Base-by-base conservation (phyloP, 805 yeast species). In the Kregervanrija fluxuum region DNA sequence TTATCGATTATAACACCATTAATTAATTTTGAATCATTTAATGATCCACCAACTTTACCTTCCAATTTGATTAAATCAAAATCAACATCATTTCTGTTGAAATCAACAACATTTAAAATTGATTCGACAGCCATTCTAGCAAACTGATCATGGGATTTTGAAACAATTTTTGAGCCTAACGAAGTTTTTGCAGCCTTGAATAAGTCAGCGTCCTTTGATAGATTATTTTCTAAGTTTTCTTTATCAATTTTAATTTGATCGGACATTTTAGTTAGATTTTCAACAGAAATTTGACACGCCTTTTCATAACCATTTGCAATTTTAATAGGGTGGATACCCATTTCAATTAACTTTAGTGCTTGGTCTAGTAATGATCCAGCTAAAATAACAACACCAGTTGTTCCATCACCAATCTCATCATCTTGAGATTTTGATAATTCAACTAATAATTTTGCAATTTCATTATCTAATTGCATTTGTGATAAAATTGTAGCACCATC, bases 341-440 rank as follows among this genome's bases (percentile, higher is more conserved):
- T 88, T 60, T 93, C 97, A 53, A 93, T 90, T 51, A 93, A 77
- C 61, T 89, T 97, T 45, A 85, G 67, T 3, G 99, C 97, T 68
- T 93, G 96, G 64, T 91, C 97, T 47, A 93, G 73, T 51, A 93
- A 71, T 2, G 98, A 95, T 53, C 96, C 85, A 1, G 99, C 98
- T 42, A 93, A 71, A 2, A 93, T 98, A 43, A 93, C 98, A 30
- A 93, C 99, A 61, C 98, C 98, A 5, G 99, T 93, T 30, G 99
- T 93, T 60, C 99, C 99, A 64, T 91, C 99, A 45, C 99, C 99
- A 62, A 91, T 88, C 68, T 91, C 98, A 63, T 93, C 96, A 65
- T 91, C 99, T 71, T 91, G 99, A 28, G 96, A 86, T 64, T 79
- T 85, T 30, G 96, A 85, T 52, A 93, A 75, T 67, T 95, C 96